A percentile compares a stretch with the other conserved stretches of the same genome.
Evolutionary conservation across 1,284 basidiomycete genomes (phyloP).

Genomic region (Trametes versicolor): DNA sequence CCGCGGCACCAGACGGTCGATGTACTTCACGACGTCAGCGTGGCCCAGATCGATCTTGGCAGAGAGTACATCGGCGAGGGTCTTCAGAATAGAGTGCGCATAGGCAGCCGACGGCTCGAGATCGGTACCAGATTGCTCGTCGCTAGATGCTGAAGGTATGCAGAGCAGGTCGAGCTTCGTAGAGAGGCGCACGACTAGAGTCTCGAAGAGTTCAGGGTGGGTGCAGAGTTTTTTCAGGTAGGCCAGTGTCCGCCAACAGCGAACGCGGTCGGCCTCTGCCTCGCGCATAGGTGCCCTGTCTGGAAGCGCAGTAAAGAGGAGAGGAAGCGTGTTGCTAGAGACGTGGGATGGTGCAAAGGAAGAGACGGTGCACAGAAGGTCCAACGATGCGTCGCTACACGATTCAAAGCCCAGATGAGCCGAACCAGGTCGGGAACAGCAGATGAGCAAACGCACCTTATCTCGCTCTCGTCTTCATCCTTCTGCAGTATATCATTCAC

Average conservation of each 20-base stretch:
- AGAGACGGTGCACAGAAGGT: constrained; percentile 76
- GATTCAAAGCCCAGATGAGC: background rate
- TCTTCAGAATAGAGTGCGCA: constrained; percentile 82
- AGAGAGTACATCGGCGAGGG: constrained; percentile 70
- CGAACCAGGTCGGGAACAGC: too few relatives aligned
- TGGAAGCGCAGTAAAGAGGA: constrained; percentile 81
- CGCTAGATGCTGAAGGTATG: constrained; percentile 45
- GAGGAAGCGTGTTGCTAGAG: constrained; percentile 81
- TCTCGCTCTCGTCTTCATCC: constrained; percentile 62
- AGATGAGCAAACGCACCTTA: constrained; percentile 53
- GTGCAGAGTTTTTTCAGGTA: constrained; percentile 82
- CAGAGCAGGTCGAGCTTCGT: constrained; percentile 84
- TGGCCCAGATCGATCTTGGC: constrained; percentile 73
- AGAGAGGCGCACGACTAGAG: constrained; percentile 80
- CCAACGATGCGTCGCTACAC: constrained; percentile 74
- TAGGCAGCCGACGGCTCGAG: constrained; percentile 78
- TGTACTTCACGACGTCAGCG: constrained; percentile 81
- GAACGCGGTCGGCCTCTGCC: constrained; percentile 64
- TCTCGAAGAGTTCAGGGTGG: constrained; percentile 85
- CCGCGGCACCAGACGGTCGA: constrained; percentile 76
- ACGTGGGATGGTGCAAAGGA: constrained; percentile 72
- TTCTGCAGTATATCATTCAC: constrained; percentile 77
- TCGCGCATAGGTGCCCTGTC: constrained; percentile 68
- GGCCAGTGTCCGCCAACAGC: constrained; percentile 76
- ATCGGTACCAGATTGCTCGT: constrained; percentile 28